Evolutionary conservation across 2,329 filamentous ascomycete species (phyloP).

Genomic region (Trichothecium sympodiale): DNA sequence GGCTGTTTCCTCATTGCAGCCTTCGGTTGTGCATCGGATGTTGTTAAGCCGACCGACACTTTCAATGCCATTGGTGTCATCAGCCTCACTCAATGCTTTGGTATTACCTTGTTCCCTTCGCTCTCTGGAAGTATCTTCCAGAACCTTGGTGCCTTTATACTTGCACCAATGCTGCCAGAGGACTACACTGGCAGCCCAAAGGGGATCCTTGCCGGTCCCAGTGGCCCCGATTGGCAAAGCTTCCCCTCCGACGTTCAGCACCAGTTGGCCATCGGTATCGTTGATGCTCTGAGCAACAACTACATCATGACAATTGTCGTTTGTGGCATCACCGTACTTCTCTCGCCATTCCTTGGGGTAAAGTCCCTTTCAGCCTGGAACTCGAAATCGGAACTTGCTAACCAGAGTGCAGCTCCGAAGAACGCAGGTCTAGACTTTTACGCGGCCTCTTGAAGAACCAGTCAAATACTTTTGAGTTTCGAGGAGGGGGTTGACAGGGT

Average conservation of each 20-base stretch:
- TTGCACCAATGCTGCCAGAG: background rate
- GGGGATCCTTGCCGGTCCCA: conserved; percentile 1
- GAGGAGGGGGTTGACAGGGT: too few relatives aligned
- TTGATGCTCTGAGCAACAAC: conserved; percentile 7
- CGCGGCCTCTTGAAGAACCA: too few relatives aligned
- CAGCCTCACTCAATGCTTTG: conserved; percentile 13
- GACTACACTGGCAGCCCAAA: background rate
- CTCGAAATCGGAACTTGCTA: too few relatives aligned
- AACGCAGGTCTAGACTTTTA: too few relatives aligned
- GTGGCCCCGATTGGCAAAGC: background rate
- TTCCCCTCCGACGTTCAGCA: background rate
- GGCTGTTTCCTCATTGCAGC: conserved; percentile 20
- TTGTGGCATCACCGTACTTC: conserved; percentile 11
- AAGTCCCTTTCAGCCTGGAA: background rate
- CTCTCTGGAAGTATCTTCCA: conserved; percentile 8
- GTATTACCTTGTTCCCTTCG: conserved; percentile 5
- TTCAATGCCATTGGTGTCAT: conserved; percentile 22
- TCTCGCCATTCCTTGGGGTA: conserved; percentile 3
- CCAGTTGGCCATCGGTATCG: background rate
- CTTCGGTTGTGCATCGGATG: conserved; percentile 21
- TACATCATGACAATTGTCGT: conserved; percentile 21
- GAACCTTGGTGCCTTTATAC: background rate
- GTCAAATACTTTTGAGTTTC: too few relatives aligned
- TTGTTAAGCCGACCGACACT: conserved; percentile 14
- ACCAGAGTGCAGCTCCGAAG: too few relatives aligned